A percentile compares a stretch with the other conserved stretches of the same genome.
Conservation (phyloP, 1,139 yeast genomes). For the Magnusiomyces magnusii region DNA sequence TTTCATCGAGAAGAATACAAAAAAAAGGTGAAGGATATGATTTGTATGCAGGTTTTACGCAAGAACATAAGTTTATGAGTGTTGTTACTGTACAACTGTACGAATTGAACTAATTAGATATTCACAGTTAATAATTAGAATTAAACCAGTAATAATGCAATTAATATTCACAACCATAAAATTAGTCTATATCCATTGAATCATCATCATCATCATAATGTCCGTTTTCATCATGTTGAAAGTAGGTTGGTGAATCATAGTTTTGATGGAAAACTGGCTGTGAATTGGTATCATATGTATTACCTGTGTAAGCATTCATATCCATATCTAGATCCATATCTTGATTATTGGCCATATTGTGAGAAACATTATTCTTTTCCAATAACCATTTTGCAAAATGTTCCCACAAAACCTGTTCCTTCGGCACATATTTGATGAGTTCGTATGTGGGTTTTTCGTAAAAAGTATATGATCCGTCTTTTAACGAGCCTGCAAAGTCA, state of each 20-base stretch:
- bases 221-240: not conserved
- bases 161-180: too few relatives aligned
- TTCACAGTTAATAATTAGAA: too few relatives aligned
- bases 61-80: too few relatives aligned
- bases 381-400: not conserved
- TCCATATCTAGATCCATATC: too few relatives aligned
- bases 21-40: too few relatives aligned
- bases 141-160: too few relatives aligned
- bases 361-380: not conserved
- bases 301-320: not conserved
- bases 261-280: not conserved
- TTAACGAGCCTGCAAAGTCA: not conserved
- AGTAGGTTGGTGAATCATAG: not conserved
- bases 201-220: slow-evolving; percentile 7
- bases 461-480: not conserved
- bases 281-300: not conserved
- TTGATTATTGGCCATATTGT: too few relatives aligned
- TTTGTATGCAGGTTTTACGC: too few relatives aligned
- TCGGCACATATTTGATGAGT: slow-evolving; percentile 8
- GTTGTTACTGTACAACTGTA: too few relatives aligned
- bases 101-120: too few relatives aligned
- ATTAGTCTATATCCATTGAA: slow-evolving; percentile 10
- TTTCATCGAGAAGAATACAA: too few relatives aligned
- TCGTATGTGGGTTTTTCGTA: slow-evolving; percentile 8
- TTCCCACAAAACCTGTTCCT: slow-evolving; percentile 6